Percentiles rank a stretch among this genome's conserved stretches.
phyloP scores from a whole-genome alignment of 2,329 filamentous ascomycete species.

The Cryoendolithus antarcticus region DNA sequence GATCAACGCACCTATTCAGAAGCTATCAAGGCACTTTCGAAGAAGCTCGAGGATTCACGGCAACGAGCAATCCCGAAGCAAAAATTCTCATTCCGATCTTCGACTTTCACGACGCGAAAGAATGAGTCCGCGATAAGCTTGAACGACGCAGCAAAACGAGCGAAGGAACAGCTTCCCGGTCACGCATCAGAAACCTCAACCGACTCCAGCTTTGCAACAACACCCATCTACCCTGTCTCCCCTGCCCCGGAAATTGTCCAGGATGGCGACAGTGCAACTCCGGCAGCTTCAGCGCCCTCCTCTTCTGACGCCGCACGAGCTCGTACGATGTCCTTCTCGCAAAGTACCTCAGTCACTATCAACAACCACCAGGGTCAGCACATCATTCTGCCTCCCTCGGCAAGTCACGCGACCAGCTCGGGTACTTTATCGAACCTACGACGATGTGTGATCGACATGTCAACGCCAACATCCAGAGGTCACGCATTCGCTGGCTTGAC shows the following conservation, averaged over 20 bases:
- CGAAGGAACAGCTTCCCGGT: slow-evolving; percentile 34
- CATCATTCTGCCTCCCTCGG: slow-evolving; percentile 63
- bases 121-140: slow-evolving; percentile 38
- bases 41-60: slow-evolving; percentile 61
- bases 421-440: slow-evolving; percentile 59
- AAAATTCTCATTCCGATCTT: slow-evolving; percentile 68
- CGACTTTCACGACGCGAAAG: slow-evolving; percentile 20
- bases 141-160: slow-evolving; percentile 43
- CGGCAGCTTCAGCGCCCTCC: slow-evolving; percentile 33
- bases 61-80: slow-evolving; percentile 58
- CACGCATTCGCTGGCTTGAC: slow-evolving; percentile 58
- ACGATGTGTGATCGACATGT: slow-evolving; percentile 70
- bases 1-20: slow-evolving; percentile 79
- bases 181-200: slow-evolving; percentile 26
- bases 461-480: slow-evolving; percentile 45
- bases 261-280: slow-evolving; percentile 8
- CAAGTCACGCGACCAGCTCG: slow-evolving; percentile 58
- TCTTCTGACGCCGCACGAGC: slow-evolving; percentile 12
- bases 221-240: slow-evolving; percentile 16
- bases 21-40: slow-evolving; percentile 68
- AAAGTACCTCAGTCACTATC: slow-evolving; percentile 48
- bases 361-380: slow-evolving; percentile 52
- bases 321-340: slow-evolving; percentile 44
- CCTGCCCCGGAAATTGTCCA: slow-evolving; percentile 13
- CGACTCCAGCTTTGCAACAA: slow-evolving; percentile 31